Conservation (phyloP, 805 yeast genomes). For the Danielia reshetovae region DNA sequence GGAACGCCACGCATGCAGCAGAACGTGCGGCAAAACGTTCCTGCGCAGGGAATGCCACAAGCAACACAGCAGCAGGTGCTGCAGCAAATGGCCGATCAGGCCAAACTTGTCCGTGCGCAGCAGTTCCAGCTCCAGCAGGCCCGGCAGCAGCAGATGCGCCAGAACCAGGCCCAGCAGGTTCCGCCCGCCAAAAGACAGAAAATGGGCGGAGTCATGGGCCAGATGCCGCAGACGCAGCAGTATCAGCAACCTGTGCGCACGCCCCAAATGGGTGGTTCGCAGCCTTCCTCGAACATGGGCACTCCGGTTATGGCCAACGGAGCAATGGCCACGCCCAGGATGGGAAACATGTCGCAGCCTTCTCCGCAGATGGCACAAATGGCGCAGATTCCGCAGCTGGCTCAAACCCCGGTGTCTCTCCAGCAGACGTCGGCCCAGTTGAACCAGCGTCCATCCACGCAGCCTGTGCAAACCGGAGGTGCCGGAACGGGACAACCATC, state of each 20-base stretch:
- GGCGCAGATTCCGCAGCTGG: conserved; percentile 8
- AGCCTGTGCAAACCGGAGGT: neutral
- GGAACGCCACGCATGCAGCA: neutral
- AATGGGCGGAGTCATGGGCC: conserved; percentile 5
- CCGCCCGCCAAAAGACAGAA: conserved; percentile 15
- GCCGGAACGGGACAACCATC: conserved; percentile 9
- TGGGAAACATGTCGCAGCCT: conserved; percentile 7
- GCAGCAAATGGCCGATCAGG: conserved; percentile 4
- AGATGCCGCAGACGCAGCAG: conserved; percentile 10
- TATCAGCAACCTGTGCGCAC: conserved; percentile 7
- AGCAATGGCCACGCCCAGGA: conserved; percentile 4
- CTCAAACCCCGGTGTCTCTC: conserved; percentile 3
- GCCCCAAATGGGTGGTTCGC: conserved; percentile 12
- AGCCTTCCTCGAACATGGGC: conserved; percentile 10
- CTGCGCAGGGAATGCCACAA: neutral
- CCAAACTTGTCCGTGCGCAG: conserved; percentile 12
- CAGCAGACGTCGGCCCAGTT: neutral
- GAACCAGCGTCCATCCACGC: conserved; percentile 1
- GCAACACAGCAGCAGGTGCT: conserved; percentile 3
- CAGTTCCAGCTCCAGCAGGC: conserved; percentile 14
- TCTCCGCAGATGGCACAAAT: conserved; percentile 12
- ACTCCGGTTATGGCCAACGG: conserved; percentile 13
- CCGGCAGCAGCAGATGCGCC: conserved; percentile 10
- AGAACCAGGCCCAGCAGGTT: conserved; percentile 9
- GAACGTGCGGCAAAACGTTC: neutral